Base-by-base conservation (phyloP, 208 protist genomes). In the Wallacemonas sp. region DNA sequence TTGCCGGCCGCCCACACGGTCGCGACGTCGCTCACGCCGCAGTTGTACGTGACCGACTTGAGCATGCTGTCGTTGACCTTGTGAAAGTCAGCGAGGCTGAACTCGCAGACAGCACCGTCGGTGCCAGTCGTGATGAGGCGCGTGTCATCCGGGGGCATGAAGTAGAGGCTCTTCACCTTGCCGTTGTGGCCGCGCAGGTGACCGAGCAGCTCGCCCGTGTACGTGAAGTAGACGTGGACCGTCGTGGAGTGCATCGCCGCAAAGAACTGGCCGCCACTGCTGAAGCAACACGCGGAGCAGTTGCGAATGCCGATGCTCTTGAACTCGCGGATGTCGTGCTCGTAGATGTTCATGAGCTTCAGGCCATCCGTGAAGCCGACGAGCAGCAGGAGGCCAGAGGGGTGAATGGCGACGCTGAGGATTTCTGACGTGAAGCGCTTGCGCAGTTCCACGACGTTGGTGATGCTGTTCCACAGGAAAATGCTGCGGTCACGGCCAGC, bases 31-130 rank as follows among this genome's bases (percentile, higher is more conserved):
- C 88, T 90, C 2, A 85, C 81, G 11, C 85, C 89, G 64, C 77
- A 90, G 64, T 95, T 95, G 83, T 98, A 99, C 39, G 82, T 87
- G 67, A 96, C 88, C 5, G 81, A 72, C 80, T 98, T 98, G 19
- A 96, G 74, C 14, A 97, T 82, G 78, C 93, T 81, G 71, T 99
- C 97, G 71, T 81, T 85, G 27, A 89, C 79, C 63, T 97, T 95
- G 72, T 96, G 93, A 68, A 94, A 97, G 70, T 97, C 93, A 49
- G 79, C 83, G 17, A 98, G 73, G 66, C 78, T 89, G 80, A 96
- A 98, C 82, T 98, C 96, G 77, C 94, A 98, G 21, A 98, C 94
- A 34, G 96, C 94, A 41, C 98, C 98, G 80, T 99, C 97, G 43
- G 88, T 83, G 41, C 97, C 97, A 26, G 83, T 87, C 16, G 91